Conservation (phyloP, 371 early-diverging fungal species). For the Umbelopsis sp. region DNA sequence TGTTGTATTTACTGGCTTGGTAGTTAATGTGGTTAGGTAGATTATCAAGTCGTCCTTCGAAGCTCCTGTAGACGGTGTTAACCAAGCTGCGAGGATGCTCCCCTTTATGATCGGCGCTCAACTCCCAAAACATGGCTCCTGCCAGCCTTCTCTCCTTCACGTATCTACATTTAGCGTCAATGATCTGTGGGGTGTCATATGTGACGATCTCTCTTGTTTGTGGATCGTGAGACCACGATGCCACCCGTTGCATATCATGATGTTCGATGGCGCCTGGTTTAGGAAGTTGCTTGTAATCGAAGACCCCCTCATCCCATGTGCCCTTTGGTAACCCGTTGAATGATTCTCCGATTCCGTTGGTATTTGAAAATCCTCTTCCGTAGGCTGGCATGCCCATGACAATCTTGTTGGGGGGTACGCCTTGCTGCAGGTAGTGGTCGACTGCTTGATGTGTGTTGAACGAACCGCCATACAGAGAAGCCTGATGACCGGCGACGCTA, state of each 20-base stretch:
- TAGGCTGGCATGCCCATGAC: slow-evolving; percentile 84
- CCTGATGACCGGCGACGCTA: slow-evolving; percentile 76
- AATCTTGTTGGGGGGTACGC: slow-evolving; percentile 79
- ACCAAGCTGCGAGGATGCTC: slow-evolving; percentile 52
- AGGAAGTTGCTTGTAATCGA: slow-evolving; percentile 77
- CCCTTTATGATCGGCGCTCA: slow-evolving; percentile 63
- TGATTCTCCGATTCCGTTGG: slow-evolving; percentile 61
- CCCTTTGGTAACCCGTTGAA: slow-evolving; percentile 71
- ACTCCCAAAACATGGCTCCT: slow-evolving; percentile 90
- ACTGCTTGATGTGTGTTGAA: slow-evolving; percentile 72
- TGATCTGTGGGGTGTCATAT: slow-evolving; percentile 76
- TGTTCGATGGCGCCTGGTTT: slow-evolving; percentile 64
- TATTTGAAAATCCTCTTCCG: slow-evolving; percentile 86
- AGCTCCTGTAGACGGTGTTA: slow-evolving; percentile 37
- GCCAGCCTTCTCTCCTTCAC: slow-evolving; percentile 65
- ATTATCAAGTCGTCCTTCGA: slow-evolving; percentile 45
- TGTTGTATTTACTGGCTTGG: slow-evolving; percentile 57
- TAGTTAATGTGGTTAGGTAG: slow-evolving; percentile 50
- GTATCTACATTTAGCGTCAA: slow-evolving; percentile 77
- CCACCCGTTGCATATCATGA: slow-evolving; percentile 70
- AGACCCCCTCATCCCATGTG: slow-evolving; percentile 85
- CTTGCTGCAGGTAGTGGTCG: slow-evolving; percentile 63
- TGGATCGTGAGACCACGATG: slow-evolving; percentile 78
- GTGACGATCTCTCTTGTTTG: slow-evolving; percentile 69
- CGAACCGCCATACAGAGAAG: slow-evolving; percentile 72